A percentile compares a stretch with the other conserved stretches of the same genome.
Evolutionary conservation across 352 stramenopile species (phyloP).

Genomic region (Globisporangium orthogonon): DNA sequence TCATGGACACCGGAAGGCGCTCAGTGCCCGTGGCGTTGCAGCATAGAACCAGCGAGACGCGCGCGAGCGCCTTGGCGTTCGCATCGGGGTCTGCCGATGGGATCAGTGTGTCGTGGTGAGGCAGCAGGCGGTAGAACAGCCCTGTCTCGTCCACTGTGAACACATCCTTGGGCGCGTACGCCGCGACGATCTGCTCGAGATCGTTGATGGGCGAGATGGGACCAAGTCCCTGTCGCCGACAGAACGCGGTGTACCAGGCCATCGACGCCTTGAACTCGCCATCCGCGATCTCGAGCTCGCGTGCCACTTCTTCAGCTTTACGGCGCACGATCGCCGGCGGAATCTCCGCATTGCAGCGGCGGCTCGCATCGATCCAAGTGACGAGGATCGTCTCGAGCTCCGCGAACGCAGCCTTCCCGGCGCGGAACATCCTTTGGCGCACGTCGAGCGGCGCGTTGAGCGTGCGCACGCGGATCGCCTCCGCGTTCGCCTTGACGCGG

Average conservation of each 20-base stretch:
- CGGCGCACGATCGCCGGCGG: slow-evolving; percentile 4
- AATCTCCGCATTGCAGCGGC: slow-evolving; percentile 11
- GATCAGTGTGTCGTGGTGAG: not conserved
- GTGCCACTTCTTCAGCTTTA: slow-evolving; percentile 6
- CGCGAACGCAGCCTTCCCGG: slow-evolving; percentile 4
- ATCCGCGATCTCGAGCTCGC: slow-evolving; percentile 4
- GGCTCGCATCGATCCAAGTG: slow-evolving; percentile 11
- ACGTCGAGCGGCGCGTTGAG: slow-evolving; percentile 6
- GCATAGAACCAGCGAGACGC: slow-evolving; percentile 13
- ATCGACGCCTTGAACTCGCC: slow-evolving; percentile 9
- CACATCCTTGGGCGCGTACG: slow-evolving; percentile 8
- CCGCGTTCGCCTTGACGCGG: slow-evolving; percentile 11
- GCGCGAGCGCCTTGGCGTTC: slow-evolving; percentile 2
- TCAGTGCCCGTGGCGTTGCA: slow-evolving; percentile 12
- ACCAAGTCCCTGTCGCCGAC: slow-evolving; percentile 4
- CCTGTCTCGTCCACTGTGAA: slow-evolving; percentile 14
- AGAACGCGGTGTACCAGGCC: slow-evolving; percentile 9
- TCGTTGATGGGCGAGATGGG: slow-evolving; percentile 5
- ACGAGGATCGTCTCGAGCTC: slow-evolving; percentile 11
- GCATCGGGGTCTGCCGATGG: not conserved
- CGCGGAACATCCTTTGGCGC: slow-evolving; percentile 11
- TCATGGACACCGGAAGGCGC: slow-evolving; percentile 8
- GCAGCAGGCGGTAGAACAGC: slow-evolving; percentile 11
- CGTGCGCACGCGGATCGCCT: slow-evolving; percentile 1
- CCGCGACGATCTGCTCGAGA: slow-evolving; percentile 5